These are phyloP conservation scores for Glutinoglossum americanum DNA, from an alignment of 495 filamentous ascomycete species.

Conservation along the genomic window DNA sequence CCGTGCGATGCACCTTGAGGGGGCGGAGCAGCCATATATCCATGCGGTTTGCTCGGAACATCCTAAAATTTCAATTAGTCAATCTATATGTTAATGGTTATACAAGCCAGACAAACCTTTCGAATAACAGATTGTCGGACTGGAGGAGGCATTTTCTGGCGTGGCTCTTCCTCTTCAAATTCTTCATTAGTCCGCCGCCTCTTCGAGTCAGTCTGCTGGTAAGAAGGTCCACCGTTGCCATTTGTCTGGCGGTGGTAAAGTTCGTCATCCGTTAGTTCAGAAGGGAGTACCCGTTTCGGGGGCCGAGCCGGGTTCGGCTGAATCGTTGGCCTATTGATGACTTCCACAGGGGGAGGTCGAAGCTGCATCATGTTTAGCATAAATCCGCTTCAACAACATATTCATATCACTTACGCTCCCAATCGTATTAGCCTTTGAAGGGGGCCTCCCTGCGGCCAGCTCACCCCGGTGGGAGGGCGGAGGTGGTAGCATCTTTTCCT, in stretches of 20 bases:
- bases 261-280: constrained; percentile 24
- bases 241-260: constrained; percentile 21
- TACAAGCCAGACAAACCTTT: constrained; percentile 31
- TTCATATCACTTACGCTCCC: background rate
- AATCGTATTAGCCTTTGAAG: constrained; percentile 14
- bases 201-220: constrained; percentile 29
- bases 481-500: constrained; percentile 9
- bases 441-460: constrained; percentile 26
- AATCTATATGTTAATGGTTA: background rate
- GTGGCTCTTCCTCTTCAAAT: constrained; percentile 22
- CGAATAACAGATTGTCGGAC: constrained; percentile 62
- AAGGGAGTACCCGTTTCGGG: constrained; percentile 35
- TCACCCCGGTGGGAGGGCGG: constrained; percentile 24
- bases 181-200: constrained; percentile 38
- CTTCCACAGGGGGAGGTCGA: constrained; percentile 12
- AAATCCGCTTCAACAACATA: background rate
- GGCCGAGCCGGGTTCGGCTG: constrained; percentile 43
- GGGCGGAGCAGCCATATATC: constrained; percentile 31
- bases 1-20: constrained; percentile 22
- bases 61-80: constrained; percentile 22
- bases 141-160: constrained; percentile 35
- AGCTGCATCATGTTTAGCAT: background rate
- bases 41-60: constrained; percentile 35
- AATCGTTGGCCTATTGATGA: constrained; percentile 15
- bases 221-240: constrained; percentile 22